Evolutionary conservation across 2,329 filamentous ascomycete species (phyloP), one percentile per base, ranked within the genome.

Genomic region (Trichoderma sp.): DNA sequence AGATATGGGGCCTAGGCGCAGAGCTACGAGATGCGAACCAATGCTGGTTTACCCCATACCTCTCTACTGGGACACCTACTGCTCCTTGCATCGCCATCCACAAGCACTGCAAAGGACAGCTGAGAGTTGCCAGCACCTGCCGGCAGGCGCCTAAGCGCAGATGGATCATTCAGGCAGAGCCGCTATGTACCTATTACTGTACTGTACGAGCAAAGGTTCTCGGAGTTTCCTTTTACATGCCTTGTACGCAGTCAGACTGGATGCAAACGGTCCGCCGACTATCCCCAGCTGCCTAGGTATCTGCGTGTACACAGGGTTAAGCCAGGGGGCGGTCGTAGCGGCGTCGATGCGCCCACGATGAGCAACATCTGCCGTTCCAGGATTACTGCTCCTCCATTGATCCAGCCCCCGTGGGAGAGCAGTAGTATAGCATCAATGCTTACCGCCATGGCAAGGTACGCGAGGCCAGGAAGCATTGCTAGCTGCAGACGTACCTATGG

Each of bases 361-460:
- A 71, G 69, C 72, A 70, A 65, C 72, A 75, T 71, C 67, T 76
- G 70, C 73, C 73, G 71, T 59, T 68, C 71, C 70, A 76, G 75
- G 74, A 72, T 75, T 65, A 69, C 61, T 52, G 71, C 71, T 73
- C 74, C 73, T 73, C 71, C 74, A 70, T 74, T 71, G 72, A 75
- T 55, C 39, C 63, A 66, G 28, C 16, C 54, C 56, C 21, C 28
- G 30, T n/a, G 56, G 30, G 43, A 59, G 43, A 30, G 26, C 24
- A 52, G 52, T 51, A 30, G 26, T 18, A 26, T 51, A 30, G 26
- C 26, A 26, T 52, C 21, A 32, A 37, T 32, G 59, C 59, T 52
- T 61, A 51, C 59, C 59, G 28, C 59, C 46, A 63, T 39, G 59
- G 52, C 59, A 63, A 52, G 59, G 39, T n/a, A 43, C 16, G 39